Conservation (phyloP, 345 rosid genomes). For the Syzygium oleosum region DNA sequence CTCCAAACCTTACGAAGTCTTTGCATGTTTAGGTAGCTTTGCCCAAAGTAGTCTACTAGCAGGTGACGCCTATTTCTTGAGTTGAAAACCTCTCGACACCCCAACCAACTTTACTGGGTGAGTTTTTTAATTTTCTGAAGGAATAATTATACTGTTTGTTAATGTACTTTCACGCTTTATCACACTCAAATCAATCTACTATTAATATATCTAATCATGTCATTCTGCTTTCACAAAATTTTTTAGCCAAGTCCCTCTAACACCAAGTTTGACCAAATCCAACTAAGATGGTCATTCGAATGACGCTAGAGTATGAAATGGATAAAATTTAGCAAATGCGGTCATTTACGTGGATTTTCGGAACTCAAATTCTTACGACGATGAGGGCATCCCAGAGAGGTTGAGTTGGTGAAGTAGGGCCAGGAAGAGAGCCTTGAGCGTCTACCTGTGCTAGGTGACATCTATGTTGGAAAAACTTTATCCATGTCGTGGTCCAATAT, state of each 20-base stretch:
- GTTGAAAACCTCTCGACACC: not conserved
- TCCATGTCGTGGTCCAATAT: no score
- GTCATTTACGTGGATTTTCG: not conserved
- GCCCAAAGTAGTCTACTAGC: not conserved
- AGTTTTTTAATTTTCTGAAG: not conserved
- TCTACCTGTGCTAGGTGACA: no score
- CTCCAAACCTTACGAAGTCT: not conserved
- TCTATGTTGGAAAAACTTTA: no score
- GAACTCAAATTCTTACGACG: not conserved
- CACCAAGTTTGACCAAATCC: not conserved
- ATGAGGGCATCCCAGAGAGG: not conserved
- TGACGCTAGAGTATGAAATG: not conserved
- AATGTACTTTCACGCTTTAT: not conserved
- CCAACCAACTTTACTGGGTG: not conserved
- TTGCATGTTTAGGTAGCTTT: not conserved
- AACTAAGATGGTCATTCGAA: not conserved
- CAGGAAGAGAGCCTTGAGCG: no score
- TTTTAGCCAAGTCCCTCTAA: not conserved
- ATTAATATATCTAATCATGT: not conserved
- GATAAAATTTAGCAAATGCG: not conserved
- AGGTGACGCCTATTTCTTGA: rapidly evolving
- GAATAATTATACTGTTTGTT: not conserved
- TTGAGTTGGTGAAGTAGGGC: not conserved
- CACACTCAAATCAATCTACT: not conserved
- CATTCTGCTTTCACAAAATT: not conserved